phyloP scores from a whole-genome alignment of 2,329 filamentous ascomycete species.

The Blumeria hordei region DNA sequence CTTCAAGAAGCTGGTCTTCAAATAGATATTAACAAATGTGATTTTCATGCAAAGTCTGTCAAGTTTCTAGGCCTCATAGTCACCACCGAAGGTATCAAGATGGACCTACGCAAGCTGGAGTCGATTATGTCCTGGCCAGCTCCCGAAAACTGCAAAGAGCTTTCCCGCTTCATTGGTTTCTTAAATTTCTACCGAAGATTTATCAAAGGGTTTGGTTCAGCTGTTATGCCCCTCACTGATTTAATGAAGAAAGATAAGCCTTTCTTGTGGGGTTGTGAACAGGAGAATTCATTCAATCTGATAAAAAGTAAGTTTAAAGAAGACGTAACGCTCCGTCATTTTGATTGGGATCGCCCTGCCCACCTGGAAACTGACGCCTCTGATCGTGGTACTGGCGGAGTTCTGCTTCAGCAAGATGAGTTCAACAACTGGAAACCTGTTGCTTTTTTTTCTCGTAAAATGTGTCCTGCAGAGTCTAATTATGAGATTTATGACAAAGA shows the following conservation, averaged over 20 bases:
- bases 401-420: background rate
- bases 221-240: background rate
- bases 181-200: background rate
- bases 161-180: background rate
- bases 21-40: conserved; percentile 1
- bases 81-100: background rate
- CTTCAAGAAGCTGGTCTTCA: background rate
- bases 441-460: background rate
- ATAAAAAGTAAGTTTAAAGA: background rate
- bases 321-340: background rate
- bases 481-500: background rate
- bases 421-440: background rate
- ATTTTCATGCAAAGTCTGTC: background rate
- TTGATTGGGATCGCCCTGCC: background rate
- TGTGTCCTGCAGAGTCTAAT: background rate
- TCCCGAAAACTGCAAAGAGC: background rate
- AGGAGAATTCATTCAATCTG: background rate
- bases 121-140: background rate
- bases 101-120: background rate
- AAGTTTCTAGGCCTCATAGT: background rate
- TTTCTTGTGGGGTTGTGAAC: background rate
- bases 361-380: background rate
- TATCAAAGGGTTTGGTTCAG: background rate
- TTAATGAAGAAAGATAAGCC: background rate
- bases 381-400: background rate